phyloP scores from a whole-genome alignment of 2,329 filamentous ascomycete species.

The Neoscytalidium dimidiatum region DNA sequence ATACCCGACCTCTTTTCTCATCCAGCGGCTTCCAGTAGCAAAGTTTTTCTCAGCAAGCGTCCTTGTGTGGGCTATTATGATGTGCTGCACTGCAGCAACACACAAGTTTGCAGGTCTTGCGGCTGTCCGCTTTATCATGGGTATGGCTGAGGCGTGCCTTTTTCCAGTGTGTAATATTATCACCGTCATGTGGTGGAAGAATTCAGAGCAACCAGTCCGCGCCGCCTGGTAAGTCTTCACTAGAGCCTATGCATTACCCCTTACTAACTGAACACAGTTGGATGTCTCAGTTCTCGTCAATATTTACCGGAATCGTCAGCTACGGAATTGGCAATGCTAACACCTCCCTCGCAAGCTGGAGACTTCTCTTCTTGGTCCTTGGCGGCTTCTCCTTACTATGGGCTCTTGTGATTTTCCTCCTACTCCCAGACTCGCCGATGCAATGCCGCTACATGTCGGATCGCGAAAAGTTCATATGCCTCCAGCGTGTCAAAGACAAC shows the following conservation, averaged over 20 bases:
- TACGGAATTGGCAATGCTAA: conserved; percentile 9
- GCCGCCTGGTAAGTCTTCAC: conserved; percentile 6
- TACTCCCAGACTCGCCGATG: conserved; percentile 25
- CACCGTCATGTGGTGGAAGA: conserved; percentile 16
- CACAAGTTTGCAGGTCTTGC: conserved; percentile 23
- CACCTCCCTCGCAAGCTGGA: conserved; percentile 15
- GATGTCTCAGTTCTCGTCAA: conserved; percentile 12
- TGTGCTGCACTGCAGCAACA: conserved; percentile 23
- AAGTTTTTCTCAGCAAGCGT: conserved; percentile 26
- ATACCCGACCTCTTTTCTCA: conserved; percentile 24
- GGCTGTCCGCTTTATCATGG: conserved; percentile 14
- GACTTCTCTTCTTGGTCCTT: conserved; percentile 20
- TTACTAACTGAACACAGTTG: neutral
- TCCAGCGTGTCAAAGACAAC: conserved; percentile 4
- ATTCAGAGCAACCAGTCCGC: neutral
- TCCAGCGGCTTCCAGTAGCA: conserved; percentile 27
- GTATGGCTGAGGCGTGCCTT: conserved; percentile 7
- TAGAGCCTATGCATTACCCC: too few species aligned
- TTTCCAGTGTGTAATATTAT: conserved; percentile 12
- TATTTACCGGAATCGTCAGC: conserved; percentile 4
- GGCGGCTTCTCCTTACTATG: conserved; percentile 23
- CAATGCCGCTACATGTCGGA: conserved; percentile 25
- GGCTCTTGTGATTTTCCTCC: conserved; percentile 21
- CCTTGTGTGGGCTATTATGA: conserved; percentile 25
- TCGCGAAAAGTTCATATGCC: conserved; percentile 14